A percentile compares a stretch with the other conserved stretches of the same genome.
These are phyloP conservation scores for Penicillium bialowiezense DNA, from an alignment of 495 filamentous ascomycete genomes.

Conservation along the genomic window DNA sequence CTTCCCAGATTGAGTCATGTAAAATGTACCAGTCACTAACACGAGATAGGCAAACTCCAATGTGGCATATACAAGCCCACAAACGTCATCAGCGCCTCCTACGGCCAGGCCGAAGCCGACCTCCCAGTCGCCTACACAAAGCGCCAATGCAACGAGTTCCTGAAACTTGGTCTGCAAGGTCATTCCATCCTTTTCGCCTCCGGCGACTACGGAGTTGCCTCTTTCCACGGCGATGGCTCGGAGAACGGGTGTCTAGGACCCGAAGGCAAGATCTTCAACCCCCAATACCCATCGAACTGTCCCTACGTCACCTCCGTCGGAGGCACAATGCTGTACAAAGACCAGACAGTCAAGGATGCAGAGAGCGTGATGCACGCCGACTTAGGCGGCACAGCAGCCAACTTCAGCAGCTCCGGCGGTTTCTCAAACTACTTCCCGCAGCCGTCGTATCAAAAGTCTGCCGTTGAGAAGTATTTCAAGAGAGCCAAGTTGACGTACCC, in stretches of 20 bases:
- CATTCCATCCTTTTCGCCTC: conserved; percentile 59
- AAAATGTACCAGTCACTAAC: background rate
- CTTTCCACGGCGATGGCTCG: conserved; percentile 31
- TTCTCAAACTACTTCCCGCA: conserved; percentile 66
- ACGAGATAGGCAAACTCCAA: conserved; percentile 37
- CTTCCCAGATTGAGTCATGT: too few species aligned
- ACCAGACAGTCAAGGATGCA: conserved; percentile 35
- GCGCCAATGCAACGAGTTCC: conserved; percentile 57
- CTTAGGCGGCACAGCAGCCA: conserved; percentile 29
- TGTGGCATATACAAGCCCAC: conserved; percentile 62
- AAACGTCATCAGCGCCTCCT: conserved; percentile 61
- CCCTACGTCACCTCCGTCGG: conserved; percentile 53
- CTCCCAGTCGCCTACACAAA: conserved; percentile 49
- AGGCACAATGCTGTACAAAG: conserved; percentile 43
- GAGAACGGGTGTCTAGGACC: conserved; percentile 36
- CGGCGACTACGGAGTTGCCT: conserved; percentile 58
- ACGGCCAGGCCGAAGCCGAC: conserved; percentile 51
- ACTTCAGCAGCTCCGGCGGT: conserved; percentile 58
- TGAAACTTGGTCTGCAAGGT: conserved; percentile 66
- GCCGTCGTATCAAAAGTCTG: conserved; percentile 55
- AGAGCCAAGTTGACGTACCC: conserved; percentile 46
- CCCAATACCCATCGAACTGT: conserved; percentile 50
- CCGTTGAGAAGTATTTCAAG: conserved; percentile 50
- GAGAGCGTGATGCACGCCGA: conserved; percentile 41
- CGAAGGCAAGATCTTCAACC: conserved; percentile 44